A percentile compares a stretch with the other conserved stretches of the same genome.
phyloP scores from a whole-genome alignment of 2,329 filamentous ascomycete genomes.

The Trichoderma arundinaceum region DNA sequence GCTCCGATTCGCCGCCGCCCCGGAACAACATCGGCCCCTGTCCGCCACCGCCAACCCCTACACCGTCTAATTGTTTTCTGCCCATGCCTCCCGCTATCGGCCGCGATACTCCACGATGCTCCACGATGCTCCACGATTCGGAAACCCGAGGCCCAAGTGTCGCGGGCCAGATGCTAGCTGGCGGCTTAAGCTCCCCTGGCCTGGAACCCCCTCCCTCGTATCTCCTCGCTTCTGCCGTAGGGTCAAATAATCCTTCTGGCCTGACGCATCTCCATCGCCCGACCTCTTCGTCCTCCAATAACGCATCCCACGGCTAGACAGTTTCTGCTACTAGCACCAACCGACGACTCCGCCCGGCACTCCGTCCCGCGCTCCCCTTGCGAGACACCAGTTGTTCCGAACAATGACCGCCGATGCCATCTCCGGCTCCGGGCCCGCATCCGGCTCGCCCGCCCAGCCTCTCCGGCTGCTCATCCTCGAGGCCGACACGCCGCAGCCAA shows the following conservation, averaged over 20 bases:
- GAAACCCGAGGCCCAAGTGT: conserved; percentile 13
- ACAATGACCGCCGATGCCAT: conserved; percentile 25
- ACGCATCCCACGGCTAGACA: background rate
- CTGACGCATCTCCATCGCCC: conserved; percentile 23
- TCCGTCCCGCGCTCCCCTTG: conserved; percentile 2
- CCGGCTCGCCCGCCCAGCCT: conserved; percentile 45
- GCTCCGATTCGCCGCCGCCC: conserved; percentile 2
- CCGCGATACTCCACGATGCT: conserved; percentile 28
- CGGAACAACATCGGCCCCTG: conserved; percentile 22
- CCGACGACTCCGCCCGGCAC: conserved; percentile 7
- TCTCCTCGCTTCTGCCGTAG: conserved; percentile 10
- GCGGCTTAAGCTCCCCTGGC: background rate
- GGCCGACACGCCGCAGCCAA: conserved; percentile 76
- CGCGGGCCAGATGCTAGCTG: background rate
- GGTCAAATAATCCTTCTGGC: background rate
- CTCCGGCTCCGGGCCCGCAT: conserved; percentile 28
- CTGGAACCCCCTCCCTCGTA: conserved; percentile 6
- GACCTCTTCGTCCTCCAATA: conserved; percentile 9
- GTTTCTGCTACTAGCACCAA: background rate
- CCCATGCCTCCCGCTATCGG: conserved; percentile 25
- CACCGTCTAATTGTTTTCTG: conserved; percentile 21
- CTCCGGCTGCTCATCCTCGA: conserved; percentile 86
- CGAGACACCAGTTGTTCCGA: background rate
- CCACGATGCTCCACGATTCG: conserved; percentile 30
- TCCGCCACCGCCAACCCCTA: conserved; percentile 19